Evolutionary conservation across 352 stramenopile genomes (phyloP).

Genomic region (Pythium biforme): DNA sequence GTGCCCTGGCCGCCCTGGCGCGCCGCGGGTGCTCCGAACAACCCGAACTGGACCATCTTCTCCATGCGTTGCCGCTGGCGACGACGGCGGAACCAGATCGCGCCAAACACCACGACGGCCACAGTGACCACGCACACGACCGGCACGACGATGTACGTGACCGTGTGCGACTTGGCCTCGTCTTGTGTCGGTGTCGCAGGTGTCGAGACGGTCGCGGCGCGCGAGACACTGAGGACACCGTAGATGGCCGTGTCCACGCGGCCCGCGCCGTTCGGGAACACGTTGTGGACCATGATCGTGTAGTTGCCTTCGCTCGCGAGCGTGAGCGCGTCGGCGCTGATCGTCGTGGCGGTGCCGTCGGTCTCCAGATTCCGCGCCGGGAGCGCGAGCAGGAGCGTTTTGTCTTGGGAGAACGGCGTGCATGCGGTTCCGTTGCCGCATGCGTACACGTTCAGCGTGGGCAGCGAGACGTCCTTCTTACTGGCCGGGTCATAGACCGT

Average conservation of each 20-base stretch:
- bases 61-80: slow-evolving; percentile 20
- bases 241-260: slow-evolving; percentile 47
- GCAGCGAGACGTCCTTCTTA: slow-evolving; percentile 35
- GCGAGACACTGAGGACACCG: slow-evolving; percentile 32
- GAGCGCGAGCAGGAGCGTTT: slow-evolving; percentile 32
- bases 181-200: neutral
- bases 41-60: slow-evolving; percentile 19
- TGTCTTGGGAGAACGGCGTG: slow-evolving; percentile 41
- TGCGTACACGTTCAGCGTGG: slow-evolving; percentile 42
- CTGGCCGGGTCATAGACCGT: slow-evolving; percentile 35
- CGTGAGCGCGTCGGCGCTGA: slow-evolving; percentile 31
- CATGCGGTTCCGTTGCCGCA: slow-evolving; percentile 36
- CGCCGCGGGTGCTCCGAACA: slow-evolving; percentile 6
- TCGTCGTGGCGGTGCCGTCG: slow-evolving; percentile 18
- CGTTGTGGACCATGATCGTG: slow-evolving; percentile 42
- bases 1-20: neutral
- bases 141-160: slow-evolving; percentile 34
- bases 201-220: slow-evolving; percentile 17
- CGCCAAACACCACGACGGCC: slow-evolving; percentile 30
- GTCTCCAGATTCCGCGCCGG: slow-evolving; percentile 35
- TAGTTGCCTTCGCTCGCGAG: slow-evolving; percentile 45
- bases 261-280: slow-evolving; percentile 43
- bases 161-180: slow-evolving; percentile 29
- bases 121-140: slow-evolving; percentile 32
- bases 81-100: slow-evolving; percentile 20